Conservation (phyloP, 2,329 filamentous ascomycete genomes). For the Magnaporthales sp. region DNA sequence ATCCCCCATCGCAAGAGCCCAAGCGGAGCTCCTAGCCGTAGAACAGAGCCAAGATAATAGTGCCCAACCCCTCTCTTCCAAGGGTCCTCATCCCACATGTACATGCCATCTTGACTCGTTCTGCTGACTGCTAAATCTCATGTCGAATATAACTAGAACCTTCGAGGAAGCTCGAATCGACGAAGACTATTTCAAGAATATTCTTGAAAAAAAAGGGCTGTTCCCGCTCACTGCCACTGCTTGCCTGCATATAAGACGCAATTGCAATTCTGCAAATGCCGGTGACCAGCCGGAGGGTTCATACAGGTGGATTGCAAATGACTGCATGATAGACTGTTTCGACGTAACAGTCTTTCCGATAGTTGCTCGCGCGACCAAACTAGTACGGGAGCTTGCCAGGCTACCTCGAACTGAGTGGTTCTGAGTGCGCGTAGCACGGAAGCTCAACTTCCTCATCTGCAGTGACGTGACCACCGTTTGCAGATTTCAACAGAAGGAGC, state of each 20-base stretch:
- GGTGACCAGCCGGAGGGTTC: not conserved
- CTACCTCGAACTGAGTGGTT: not conserved
- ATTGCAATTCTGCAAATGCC: not conserved
- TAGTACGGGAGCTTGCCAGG: constrained; percentile 6
- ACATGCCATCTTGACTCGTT: not conserved
- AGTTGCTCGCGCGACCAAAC: constrained; percentile 1
- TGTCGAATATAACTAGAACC: not conserved
- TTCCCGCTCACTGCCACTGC: constrained; percentile 6
- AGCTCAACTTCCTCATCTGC: constrained; percentile 5
- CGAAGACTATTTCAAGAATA: not conserved
- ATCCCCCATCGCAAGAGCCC: not conserved
- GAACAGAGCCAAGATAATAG: not conserved
- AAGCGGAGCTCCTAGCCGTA: not conserved
- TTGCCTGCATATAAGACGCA: not conserved
- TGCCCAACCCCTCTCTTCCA: not conserved
- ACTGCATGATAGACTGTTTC: not conserved
- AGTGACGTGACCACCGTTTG: constrained; percentile 4
- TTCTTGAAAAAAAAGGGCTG: not conserved
- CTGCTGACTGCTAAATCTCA: not conserved
- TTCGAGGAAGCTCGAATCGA: not conserved
- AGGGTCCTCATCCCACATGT: not conserved
- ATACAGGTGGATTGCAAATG: not conserved
- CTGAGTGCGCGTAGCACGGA: not conserved
- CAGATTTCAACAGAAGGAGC: constrained; percentile 13
- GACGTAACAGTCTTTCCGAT: not conserved